Evolutionary conservation across 192 early-diverging fungal species (phyloP).

Genomic region (Coemansia asiatica): DNA sequence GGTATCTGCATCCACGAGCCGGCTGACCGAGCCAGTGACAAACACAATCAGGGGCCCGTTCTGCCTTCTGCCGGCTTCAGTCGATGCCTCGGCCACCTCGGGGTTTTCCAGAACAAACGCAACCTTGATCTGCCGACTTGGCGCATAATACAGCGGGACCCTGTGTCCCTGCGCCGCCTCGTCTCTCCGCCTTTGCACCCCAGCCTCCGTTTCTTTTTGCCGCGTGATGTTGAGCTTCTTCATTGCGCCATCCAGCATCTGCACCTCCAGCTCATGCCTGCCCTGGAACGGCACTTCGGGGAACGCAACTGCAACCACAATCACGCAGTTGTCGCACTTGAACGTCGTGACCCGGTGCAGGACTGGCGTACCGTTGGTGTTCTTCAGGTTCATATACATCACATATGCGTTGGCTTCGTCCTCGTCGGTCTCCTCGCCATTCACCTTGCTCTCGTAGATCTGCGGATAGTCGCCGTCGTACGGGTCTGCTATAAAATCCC

Average conservation of each 20-base stretch:
- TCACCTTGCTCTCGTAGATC: constrained; percentile 31
- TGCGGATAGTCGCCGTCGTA: constrained; percentile 26
- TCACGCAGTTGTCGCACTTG: constrained; percentile 44
- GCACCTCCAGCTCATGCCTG: constrained; percentile 38
- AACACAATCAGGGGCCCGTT: constrained; percentile 40
- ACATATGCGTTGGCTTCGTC: constrained; percentile 46
- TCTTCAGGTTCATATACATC: constrained; percentile 47
- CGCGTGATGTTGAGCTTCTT: constrained; percentile 22
- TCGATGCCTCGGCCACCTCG: constrained; percentile 11
- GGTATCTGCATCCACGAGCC: constrained; percentile 40
- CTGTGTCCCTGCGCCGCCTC: constrained; percentile 11
- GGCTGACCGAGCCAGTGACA: constrained; percentile 36
- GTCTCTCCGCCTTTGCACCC: constrained; percentile 10
- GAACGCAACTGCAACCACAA: constrained; percentile 32
- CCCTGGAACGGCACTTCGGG: constrained; percentile 35
- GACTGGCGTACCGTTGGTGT: constrained; percentile 14
- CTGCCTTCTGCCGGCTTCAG: constrained; percentile 15
- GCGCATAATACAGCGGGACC: constrained; percentile 39
- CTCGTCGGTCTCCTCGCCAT: constrained; percentile 30
- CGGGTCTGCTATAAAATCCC: constrained; percentile 43
- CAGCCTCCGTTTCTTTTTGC: constrained; percentile 12
- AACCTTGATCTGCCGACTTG: constrained; percentile 38
- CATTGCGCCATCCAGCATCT: constrained; percentile 49
- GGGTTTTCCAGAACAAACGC: constrained; percentile 48
- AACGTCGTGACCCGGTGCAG: constrained; percentile 35